Evolutionary conservation across 805 yeast genomes (phyloP), one percentile per base, ranked within the genome.

Genomic region (Metschnikowia similis): DNA sequence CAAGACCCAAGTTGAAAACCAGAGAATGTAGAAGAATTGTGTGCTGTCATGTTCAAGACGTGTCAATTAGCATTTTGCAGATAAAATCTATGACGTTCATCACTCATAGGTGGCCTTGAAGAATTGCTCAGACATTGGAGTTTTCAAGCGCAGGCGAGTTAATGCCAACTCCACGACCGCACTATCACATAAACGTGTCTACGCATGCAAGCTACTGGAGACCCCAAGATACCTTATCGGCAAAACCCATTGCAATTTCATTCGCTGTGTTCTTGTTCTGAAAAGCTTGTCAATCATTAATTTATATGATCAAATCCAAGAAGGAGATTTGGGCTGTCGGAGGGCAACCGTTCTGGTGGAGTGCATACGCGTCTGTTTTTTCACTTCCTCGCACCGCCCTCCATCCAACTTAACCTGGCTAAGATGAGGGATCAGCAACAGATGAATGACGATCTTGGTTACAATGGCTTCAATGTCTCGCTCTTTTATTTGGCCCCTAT

Each of bases 401-500:
- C 13, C 29, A 26, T 21, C 26, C n/a, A 34, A 37, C 13, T 37
- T 10, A 11, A n/a, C n/a, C 5, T 32, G 34, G 13, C 21, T 16
- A 34, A n/a, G 9, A 43, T 43, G 46, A 43, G 35, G 32, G 46
- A 32, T 28, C 38, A 27, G 11, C 45, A 41, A 26, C 46, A 35
- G 39, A 27, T 27, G 34, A 43, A 43, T 17, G 61, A 57, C 16
- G 62, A 57, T 14, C 49, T 58, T 16, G 62, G 62, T 26, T 54
- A 57, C 35, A 58, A 57, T 45, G 61, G 53, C 4, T 58, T 57
- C 34, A 49, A 49, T 10, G 59, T 58, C 16, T 54, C 95, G 1
- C 66, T 89, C 48, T 84, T 84, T 61, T 90, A 87, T 65, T 78
- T 89, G 11, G 95, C 94, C 3, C 65, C 84, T 5, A 96, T 96